Percentiles rank a stretch among this genome's conserved stretches.
These are phyloP conservation scores for Sporormia fimetaria DNA, from an alignment of 495 filamentous ascomycete genomes.

Conservation along the genomic window DNA sequence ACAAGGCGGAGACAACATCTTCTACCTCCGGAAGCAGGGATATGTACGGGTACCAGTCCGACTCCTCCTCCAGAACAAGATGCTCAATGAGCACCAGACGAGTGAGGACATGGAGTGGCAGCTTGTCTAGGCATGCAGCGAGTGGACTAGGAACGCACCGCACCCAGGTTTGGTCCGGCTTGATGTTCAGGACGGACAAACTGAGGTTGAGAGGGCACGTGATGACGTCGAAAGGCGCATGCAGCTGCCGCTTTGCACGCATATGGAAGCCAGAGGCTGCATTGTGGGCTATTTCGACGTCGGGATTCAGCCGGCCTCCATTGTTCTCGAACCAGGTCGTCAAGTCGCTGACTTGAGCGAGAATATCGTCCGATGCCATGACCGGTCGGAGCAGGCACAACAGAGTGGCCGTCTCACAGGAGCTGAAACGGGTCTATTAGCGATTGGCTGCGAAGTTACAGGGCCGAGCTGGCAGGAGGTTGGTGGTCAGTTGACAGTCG, in stretches of 20 bases:
- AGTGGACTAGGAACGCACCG: slow-evolving; percentile 13
- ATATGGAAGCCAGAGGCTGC: slow-evolving; percentile 35
- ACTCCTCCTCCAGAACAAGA: slow-evolving; percentile 36
- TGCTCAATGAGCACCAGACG: slow-evolving; percentile 51
- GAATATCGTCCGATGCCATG: not conserved
- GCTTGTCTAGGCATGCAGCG: not conserved
- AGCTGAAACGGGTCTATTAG: too few relatives aligned
- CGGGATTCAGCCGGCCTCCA: slow-evolving; percentile 9
- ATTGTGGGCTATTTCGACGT: slow-evolving; percentile 8
- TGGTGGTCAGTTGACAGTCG: too few relatives aligned
- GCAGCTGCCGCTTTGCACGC: slow-evolving; percentile 27
- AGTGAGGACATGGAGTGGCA: slow-evolving; percentile 17
- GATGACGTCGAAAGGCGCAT: slow-evolving; percentile 11
- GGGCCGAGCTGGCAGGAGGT: too few relatives aligned
- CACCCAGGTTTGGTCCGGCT: slow-evolving; percentile 24
- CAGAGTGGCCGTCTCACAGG: too few relatives aligned
- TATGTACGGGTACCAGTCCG: slow-evolving; percentile 55
- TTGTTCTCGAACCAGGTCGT: slow-evolving; percentile 9
- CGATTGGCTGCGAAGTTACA: too few relatives aligned
- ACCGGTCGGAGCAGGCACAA: not conserved
- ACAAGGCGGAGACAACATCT: slow-evolving; percentile 46
- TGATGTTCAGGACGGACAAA: slow-evolving; percentile 40
- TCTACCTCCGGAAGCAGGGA: slow-evolving; percentile 43
- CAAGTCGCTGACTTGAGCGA: not conserved
- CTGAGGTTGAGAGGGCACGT: slow-evolving; percentile 40